Base-by-base conservation (phyloP, 2,329 filamentous ascomycete species). In the Fusarium nematophilum region DNA sequence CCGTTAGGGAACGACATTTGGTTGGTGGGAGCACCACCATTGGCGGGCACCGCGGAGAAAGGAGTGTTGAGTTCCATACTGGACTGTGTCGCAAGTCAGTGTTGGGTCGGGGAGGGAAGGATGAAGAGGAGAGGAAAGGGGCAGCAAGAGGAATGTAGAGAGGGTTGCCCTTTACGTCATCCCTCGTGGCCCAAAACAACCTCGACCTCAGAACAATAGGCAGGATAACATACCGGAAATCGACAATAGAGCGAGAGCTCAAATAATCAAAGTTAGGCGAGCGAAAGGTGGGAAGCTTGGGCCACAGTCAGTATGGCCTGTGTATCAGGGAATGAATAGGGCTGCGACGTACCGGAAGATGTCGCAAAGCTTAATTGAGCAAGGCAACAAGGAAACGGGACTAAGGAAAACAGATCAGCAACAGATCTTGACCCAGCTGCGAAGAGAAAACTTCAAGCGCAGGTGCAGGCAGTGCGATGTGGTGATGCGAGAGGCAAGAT, bases 1-100 rank as follows among this genome's bases (percentile, higher is more conserved):
- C 75, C 75, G 70, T 78, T 78, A 21, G 71, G 61, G 57, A 72
- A 78, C 50, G 70, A 59, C 74, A 77, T 75, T 54, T 73, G 70
- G 66, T 67, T 68, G 51, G 67, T 55, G 50, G 68, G 63, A 55
- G 71, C 61, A 38, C 69, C 68, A 44, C 70, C 71, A 64, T 75
- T 74, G 64, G 72, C 63, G 26, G 69, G 69, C 31, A 67, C 67
- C 43, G 57, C 65, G 31, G 66, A 57, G 62, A 73, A 74, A 50
- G 69, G 63, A 59, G 70, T 51, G 66, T 73, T 73, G 23, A 73
- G 55, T 54, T 72, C 72, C 73, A 75, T 75, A 57, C 49, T 70
- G 58, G 44, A 57, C 70, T 74, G 26, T 5, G 42, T 7, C 4
- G 13, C 1, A n/a, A 26, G 53, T 68, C 39, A 69, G 57, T 27